Conservation (phyloP, 768 basidiomycete genomes). For the Exidia glandulosa region DNA sequence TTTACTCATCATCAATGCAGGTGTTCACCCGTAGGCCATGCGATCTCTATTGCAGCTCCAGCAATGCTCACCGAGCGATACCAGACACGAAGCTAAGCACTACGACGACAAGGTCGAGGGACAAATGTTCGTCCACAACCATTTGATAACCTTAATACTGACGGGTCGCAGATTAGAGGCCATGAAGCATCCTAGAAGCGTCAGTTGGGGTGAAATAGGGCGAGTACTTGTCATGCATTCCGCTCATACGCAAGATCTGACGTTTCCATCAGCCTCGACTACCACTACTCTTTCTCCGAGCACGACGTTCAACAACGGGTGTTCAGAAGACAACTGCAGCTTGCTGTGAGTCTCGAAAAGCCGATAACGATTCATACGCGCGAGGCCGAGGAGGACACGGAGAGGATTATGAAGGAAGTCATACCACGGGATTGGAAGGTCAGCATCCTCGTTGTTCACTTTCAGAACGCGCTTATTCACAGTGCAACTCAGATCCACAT, state of each 20-base stretch:
- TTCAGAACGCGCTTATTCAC: neutral
- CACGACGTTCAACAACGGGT: constrained; percentile 55
- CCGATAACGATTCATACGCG: constrained; percentile 80
- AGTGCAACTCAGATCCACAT: constrained; percentile 51
- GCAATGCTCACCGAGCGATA: constrained; percentile 1
- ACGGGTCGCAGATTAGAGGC: constrained; percentile 46
- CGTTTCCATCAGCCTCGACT: constrained; percentile 38
- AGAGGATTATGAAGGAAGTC: constrained; percentile 61
- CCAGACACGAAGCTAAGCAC: constrained; percentile 58
- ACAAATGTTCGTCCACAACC: constrained; percentile 40
- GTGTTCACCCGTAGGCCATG: constrained; percentile 57
- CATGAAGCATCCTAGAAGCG: constrained; percentile 69
- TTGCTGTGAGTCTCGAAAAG: constrained; percentile 58
- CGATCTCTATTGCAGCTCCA: neutral
- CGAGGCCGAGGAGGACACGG: constrained; percentile 77
- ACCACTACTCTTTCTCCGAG: constrained; percentile 73
- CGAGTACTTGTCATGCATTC: constrained; percentile 6
- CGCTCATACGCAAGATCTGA: neutral
- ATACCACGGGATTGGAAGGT: constrained; percentile 65
- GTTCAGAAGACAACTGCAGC: constrained; percentile 55
- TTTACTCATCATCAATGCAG: constrained; percentile 22
- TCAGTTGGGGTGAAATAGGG: constrained; percentile 85
- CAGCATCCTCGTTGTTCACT: constrained; percentile 5
- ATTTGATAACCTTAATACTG: neutral
- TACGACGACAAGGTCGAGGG: constrained; percentile 61